phyloP scores from a whole-genome alignment of 2,329 filamentous ascomycete species.

The Xylariaceae sp. region DNA sequence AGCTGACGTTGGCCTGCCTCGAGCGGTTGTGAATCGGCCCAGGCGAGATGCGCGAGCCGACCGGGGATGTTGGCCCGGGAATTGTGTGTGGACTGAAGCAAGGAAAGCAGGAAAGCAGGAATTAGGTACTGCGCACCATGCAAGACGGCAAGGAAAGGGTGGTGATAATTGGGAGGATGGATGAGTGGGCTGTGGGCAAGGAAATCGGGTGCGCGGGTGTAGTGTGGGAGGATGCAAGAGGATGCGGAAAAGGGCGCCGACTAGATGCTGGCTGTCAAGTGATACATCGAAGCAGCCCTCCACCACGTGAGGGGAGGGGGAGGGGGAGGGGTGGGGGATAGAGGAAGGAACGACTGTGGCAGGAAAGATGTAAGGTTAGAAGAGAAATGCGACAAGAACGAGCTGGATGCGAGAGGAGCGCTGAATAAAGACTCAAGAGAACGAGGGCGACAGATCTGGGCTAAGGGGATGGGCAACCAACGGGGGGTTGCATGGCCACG shows the following conservation, averaged over 20 bases:
- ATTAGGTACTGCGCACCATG: slow-evolving; percentile 8
- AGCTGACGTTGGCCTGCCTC: slow-evolving; percentile 1
- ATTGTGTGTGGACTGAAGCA: neutral
- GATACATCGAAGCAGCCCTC: slow-evolving; percentile 27
- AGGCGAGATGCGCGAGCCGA: slow-evolving; percentile 2
- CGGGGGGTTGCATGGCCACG: slow-evolving; percentile 26
- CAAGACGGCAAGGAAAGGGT: slow-evolving; percentile 13
- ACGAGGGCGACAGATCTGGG: slow-evolving; percentile 29
- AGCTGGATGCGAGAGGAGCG: slow-evolving; percentile 18
- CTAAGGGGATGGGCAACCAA: slow-evolving; percentile 17
- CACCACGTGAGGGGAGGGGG: slow-evolving; percentile 10
- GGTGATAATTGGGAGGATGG: neutral
- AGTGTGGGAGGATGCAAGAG: slow-evolving; percentile 14
- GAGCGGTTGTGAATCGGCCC: neutral
- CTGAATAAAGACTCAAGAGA: slow-evolving; percentile 23
- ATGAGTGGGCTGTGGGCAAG: slow-evolving; percentile 17
- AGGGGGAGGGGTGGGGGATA: neutral
- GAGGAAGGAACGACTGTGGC: slow-evolving; percentile 28
- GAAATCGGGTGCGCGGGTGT: slow-evolving; percentile 23
- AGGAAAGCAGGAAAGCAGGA: neutral
- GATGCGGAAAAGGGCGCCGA: slow-evolving; percentile 22
- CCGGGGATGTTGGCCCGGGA: neutral
- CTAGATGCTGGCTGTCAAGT: slow-evolving; percentile 22
- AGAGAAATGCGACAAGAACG: slow-evolving; percentile 22
- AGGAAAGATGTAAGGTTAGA: slow-evolving; percentile 18